phyloP scores from a whole-genome alignment of 148 eudicot species.

The Selenicereus undatus region DNA sequence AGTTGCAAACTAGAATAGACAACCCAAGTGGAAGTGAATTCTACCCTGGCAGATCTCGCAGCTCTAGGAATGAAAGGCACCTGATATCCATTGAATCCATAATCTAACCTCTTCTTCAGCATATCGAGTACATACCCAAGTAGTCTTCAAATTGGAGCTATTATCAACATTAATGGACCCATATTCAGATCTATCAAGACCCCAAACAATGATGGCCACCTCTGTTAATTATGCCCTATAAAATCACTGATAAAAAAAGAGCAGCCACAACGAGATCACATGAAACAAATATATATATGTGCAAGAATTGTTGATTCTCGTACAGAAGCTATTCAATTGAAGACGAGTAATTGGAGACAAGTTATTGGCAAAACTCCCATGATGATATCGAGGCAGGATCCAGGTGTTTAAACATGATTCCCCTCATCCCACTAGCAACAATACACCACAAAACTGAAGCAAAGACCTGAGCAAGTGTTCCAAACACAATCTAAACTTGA shows the following conservation, averaged over 20 bases:
- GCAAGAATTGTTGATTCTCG: background rate
- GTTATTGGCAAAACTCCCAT: background rate
- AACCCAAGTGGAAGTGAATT: conserved; percentile 6
- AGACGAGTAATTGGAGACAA: too few relatives aligned
- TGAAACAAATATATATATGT: background rate
- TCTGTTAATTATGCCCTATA: background rate
- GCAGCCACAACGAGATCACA: background rate
- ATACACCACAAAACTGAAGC: conserved; percentile 1
- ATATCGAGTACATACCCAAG: conserved; percentile 71
- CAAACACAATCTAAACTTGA: background rate
- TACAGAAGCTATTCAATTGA: background rate
- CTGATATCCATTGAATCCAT: conserved; percentile 76
- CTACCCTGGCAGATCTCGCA: conserved; percentile 86
- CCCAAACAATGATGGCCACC: conserved; percentile 2
- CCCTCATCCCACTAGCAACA: background rate
- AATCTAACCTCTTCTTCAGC: conserved; percentile 79
- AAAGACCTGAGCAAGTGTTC: background rate
- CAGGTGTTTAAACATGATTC: background rate
- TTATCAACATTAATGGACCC: conserved; percentile 15
- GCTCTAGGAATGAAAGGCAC: conserved; percentile 78
- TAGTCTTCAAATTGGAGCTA: conserved; percentile 23
- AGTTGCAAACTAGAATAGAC: conserved; percentile 2
- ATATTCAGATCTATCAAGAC: conserved; percentile 13
- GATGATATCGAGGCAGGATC: background rate
- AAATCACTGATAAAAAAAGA: background rate